Conservation (phyloP, 2,329 filamentous ascomycete species). For the Colletotrichum tofieldiae region DNA sequence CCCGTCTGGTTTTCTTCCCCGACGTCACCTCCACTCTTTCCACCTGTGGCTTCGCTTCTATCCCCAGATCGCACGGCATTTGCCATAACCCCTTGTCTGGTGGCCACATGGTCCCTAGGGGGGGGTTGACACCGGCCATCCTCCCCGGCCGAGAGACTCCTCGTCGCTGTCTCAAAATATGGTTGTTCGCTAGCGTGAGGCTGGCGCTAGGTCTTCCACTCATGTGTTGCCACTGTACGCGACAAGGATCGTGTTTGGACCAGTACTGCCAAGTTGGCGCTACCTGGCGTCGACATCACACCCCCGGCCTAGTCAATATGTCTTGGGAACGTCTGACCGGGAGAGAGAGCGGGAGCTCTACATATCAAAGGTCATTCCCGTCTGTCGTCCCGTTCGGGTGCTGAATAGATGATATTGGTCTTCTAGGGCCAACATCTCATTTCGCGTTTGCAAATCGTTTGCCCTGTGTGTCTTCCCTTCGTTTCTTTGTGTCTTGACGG, state of each 20-base stretch:
- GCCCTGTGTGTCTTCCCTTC: background rate
- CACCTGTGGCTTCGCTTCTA: background rate
- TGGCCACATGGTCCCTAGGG: conserved; percentile 15
- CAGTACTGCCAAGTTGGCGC: conserved; percentile 30
- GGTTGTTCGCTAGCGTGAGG: conserved; percentile 33
- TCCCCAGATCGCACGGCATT: conserved; percentile 25
- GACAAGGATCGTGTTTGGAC: conserved; percentile 29
- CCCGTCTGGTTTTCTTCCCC: background rate
- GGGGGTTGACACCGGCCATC: conserved; percentile 18
- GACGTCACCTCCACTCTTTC: background rate
- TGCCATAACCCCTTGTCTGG: conserved; percentile 10
- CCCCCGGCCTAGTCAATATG: background rate
- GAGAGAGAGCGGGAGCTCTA: background rate
- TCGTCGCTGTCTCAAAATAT: conserved; percentile 26
- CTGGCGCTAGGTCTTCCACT: conserved; percentile 10
- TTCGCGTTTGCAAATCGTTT: background rate
- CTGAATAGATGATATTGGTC: conserved; percentile 6
- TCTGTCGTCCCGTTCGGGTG: background rate
- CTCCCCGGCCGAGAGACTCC: conserved; percentile 18
- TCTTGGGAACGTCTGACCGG: conserved; percentile 9
- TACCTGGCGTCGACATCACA: conserved; percentile 3
- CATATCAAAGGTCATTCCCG: conserved; percentile 26
- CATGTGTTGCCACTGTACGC: background rate
- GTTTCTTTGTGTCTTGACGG: conserved; percentile 23
- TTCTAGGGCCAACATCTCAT: conserved; percentile 24